Percentiles rank a stretch among this genome's conserved stretches.
Conservation (phyloP, 2,329 filamentous ascomycete genomes). For the Colletotrichum coccodes region DNA sequence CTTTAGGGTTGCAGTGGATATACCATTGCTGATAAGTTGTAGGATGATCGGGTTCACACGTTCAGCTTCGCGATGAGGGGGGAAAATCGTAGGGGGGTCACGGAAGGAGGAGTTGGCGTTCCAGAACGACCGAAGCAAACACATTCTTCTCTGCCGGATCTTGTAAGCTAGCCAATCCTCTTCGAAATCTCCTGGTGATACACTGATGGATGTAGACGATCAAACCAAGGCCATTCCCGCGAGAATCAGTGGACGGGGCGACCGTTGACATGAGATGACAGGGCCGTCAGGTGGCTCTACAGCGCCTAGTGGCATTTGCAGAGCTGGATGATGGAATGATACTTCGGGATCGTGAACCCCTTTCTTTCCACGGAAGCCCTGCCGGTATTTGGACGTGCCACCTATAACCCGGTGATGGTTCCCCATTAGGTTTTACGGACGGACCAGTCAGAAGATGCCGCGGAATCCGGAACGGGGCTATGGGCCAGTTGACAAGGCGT, state of each 20-base stretch:
- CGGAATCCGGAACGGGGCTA: neutral
- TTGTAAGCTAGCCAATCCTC: neutral
- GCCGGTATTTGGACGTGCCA: neutral
- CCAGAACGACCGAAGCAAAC: constrained; percentile 6
- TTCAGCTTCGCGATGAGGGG: constrained; percentile 1
- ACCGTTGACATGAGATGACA: constrained; percentile 11
- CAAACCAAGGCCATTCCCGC: constrained; percentile 16
- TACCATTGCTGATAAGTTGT: constrained; percentile 15
- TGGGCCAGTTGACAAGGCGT: constrained; percentile 2
- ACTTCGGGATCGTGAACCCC: neutral
- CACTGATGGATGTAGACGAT: constrained; percentile 21
- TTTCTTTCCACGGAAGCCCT: neutral
- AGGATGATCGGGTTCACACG: neutral
- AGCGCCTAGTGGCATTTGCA: neutral
- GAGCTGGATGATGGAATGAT: neutral
- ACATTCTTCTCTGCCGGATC: neutral
- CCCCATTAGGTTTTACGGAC: neutral
- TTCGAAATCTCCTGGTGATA: constrained; percentile 5
- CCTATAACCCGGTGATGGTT: neutral
- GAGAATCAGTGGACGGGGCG: constrained; percentile 8
- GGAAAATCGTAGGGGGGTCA: neutral
- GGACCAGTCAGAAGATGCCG: neutral
- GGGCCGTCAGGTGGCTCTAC: neutral
- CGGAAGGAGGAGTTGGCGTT: neutral
- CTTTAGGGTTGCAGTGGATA: neutral